Evolutionary conservation across 495 filamentous ascomycete genomes (phyloP).

Genomic region (Aspergillus diversus): DNA sequence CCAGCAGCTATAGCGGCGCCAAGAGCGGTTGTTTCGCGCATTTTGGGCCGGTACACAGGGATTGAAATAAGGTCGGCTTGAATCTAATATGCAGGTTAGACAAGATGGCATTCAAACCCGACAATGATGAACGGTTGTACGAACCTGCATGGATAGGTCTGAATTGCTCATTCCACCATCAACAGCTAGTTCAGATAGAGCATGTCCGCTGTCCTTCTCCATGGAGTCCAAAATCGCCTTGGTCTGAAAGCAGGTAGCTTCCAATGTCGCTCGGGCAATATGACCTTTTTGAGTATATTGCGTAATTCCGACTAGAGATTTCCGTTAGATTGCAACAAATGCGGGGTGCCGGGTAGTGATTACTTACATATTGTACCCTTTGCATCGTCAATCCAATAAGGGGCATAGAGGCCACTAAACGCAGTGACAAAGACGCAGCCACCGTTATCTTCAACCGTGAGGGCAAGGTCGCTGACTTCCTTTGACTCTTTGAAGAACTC

Average conservation of each 20-base stretch:
- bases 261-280: slow-evolving; percentile 89
- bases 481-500: slow-evolving; percentile 73
- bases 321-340: neutral
- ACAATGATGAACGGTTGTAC: neutral
- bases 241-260: slow-evolving; percentile 95
- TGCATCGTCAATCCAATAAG: slow-evolving; percentile 97
- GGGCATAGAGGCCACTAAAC: slow-evolving; percentile 93
- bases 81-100: slow-evolving; percentile 27
- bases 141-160: slow-evolving; percentile 85
- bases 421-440: slow-evolving; percentile 95
- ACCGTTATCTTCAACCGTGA: slow-evolving; percentile 81
- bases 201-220: slow-evolving; percentile 88
- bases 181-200: slow-evolving; percentile 77
- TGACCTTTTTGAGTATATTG: slow-evolving; percentile 90
- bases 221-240: slow-evolving; percentile 94
- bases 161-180: slow-evolving; percentile 96
- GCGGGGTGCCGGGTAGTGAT: slow-evolving; percentile 1
- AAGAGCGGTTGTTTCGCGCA: slow-evolving; percentile 93
- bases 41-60: slow-evolving; percentile 54
- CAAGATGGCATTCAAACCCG: neutral
- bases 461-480: slow-evolving; percentile 80
- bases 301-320: slow-evolving; percentile 74
- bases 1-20: slow-evolving; percentile 96
- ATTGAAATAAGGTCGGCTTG: slow-evolving; percentile 51
- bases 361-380: slow-evolving; percentile 82